phyloP scores from a whole-genome alignment of 2,329 filamentous ascomycete genomes.

The Fusarium virguliforme region DNA sequence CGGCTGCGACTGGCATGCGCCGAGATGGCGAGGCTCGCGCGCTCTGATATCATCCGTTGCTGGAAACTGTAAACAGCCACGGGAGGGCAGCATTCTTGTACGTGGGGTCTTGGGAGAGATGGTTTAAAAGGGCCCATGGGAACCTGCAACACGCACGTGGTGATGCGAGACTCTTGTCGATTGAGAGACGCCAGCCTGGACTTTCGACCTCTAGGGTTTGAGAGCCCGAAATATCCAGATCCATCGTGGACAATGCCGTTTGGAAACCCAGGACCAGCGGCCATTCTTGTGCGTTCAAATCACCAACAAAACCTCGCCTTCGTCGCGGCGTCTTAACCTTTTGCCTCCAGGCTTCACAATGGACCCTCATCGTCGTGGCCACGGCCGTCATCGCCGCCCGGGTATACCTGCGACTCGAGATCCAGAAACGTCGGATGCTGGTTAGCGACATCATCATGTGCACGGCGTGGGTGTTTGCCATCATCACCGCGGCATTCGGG shows the following conservation, averaged over 20 bases:
- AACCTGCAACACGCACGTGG: conserved; percentile 3
- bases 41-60: conserved; percentile 19
- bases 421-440: conserved; percentile 34
- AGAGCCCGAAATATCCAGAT: not conserved
- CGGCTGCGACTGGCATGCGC: conserved; percentile 7
- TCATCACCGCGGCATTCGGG: conserved; percentile 22
- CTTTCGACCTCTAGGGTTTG: not conserved
- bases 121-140: not conserved
- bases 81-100: conserved; percentile 15
- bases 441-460: conserved; percentile 42
- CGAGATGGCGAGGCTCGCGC: not conserved
- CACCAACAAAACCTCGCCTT: not conserved
- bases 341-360: conserved; percentile 16
- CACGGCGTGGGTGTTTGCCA: conserved; percentile 33
- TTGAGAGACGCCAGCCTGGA: not conserved
- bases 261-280: conserved; percentile 14
- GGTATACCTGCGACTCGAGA: conserved; percentile 35
- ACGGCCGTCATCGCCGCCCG: conserved; percentile 34
- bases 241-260: not conserved
- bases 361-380: conserved; percentile 29
- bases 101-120: not conserved
- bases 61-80: conserved; percentile 12
- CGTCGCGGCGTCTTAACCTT: not conserved
- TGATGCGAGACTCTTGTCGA: not conserved
- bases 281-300: conserved; percentile 19